Evolutionary conservation across 495 filamentous ascomycete genomes (phyloP).

Genomic region (Penicillium paxilli): DNA sequence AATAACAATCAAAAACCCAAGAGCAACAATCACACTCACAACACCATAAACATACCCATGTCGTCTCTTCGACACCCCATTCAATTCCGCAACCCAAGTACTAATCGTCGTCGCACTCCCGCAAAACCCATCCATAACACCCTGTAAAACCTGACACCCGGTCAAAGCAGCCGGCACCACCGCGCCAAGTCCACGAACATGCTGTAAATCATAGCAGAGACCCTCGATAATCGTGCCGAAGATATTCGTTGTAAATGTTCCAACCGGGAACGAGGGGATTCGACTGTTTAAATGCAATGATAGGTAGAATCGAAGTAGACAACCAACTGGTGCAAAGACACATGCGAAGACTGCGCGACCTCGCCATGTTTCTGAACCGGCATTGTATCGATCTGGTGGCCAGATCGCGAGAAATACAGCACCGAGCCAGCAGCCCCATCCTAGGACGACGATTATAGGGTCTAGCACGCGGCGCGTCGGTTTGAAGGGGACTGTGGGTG

Average conservation of each 20-base stretch:
- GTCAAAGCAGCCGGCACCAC: slow-evolving; percentile 32
- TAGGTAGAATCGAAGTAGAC: slow-evolving; percentile 67
- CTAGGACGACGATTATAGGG: slow-evolving; percentile 59
- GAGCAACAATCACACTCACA: slow-evolving; percentile 60
- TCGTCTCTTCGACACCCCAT: slow-evolving; percentile 56
- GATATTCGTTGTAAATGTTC: slow-evolving; percentile 86
- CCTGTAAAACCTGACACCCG: slow-evolving; percentile 80
- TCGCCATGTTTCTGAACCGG: slow-evolving; percentile 57
- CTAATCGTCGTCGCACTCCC: slow-evolving; percentile 89
- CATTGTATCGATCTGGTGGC: slow-evolving; percentile 61
- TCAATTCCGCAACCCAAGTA: slow-evolving; percentile 85
- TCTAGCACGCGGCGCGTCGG: slow-evolving; percentile 64
- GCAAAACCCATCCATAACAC: slow-evolving; percentile 88
- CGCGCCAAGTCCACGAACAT: slow-evolving; percentile 34
- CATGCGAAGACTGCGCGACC: slow-evolving; percentile 72
- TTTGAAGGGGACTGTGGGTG: slow-evolving; percentile 57
- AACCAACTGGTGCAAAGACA: slow-evolving; percentile 84
- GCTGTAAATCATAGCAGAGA: slow-evolving; percentile 74
- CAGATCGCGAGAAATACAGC: slow-evolving; percentile 72
- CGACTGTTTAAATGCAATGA: slow-evolving; percentile 67
- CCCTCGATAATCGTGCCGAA: slow-evolving; percentile 66
- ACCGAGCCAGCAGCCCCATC: slow-evolving; percentile 74
- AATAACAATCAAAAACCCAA: slow-evolving; percentile 69
- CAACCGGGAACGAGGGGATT: slow-evolving; percentile 74
- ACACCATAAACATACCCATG: slow-evolving; percentile 77